Evolutionary conservation across 768 basidiomycete species (phyloP), one percentile per base, ranked within the genome.

Genomic region (Tulasnella sp.): DNA sequence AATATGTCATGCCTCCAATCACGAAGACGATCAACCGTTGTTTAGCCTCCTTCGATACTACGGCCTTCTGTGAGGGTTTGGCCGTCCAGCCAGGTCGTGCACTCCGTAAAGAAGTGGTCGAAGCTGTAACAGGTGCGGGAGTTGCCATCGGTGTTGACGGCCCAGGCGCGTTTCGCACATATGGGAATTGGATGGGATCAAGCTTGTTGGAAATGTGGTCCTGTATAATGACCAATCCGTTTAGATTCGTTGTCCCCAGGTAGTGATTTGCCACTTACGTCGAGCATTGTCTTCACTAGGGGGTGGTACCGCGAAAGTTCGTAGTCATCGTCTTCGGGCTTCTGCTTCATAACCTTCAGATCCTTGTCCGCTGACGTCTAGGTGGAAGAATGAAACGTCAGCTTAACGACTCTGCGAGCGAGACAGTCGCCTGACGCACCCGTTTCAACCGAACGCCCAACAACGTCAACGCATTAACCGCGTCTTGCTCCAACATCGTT

Each of bases 241-340:
- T 71, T n/a, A 34, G 62, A 7, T 34, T 68, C 14, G 34, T 24
- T 68, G 2, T 68, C 14, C n/a, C 24, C 40, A 52, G 72, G 19
- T 38, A 38, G 36, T 34, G n/a, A 21, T 38, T 18, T 71, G 8
- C 6, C 21, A 80, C 84, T 19, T 84, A 96, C 97, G 88, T 98
- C 95, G 27, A 99, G 86, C 80, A 99, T 89, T 3, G 91, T 89
- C 82, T 90, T 91, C 39, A 99, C 84, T 1, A 92, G 86, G 9
- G 98, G 98, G 83, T 93, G 96, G 86, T 91, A 99, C 80, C 98
- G 90, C 24, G 97, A 99, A 42, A 99, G 89, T 82, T 98, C 97
- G 83, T 99, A 99, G 83, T 98, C 97, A 80, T 97, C 96, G n/a
- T 95, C 95, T n/a, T 84, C 83, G 38, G 87, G 84, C 84, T 93